These are phyloP conservation scores for Cordyceps javanica DNA, from an alignment of 2,329 filamentous ascomycete genomes.

Conservation along the genomic window DNA sequence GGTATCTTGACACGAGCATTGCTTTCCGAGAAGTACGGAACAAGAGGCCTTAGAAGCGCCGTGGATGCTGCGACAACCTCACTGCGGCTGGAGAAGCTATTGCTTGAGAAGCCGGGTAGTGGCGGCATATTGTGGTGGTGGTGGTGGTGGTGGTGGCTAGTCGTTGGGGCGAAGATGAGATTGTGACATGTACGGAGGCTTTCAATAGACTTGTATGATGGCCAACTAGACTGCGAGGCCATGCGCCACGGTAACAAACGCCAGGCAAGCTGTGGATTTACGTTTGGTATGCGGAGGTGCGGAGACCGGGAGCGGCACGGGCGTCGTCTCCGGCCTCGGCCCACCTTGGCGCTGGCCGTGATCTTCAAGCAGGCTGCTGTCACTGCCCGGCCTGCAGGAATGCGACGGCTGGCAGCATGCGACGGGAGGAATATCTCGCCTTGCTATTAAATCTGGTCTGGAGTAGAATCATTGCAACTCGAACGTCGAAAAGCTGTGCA, in stretches of 20 bases:
- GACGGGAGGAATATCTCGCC: too few species aligned
- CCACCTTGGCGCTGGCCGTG: neutral
- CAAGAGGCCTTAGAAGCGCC: constrained; percentile 29
- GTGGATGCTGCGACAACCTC: constrained; percentile 30
- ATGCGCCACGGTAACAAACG: too few species aligned
- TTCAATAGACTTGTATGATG: neutral
- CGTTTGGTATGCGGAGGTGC: neutral
- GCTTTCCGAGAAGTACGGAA: constrained; percentile 26
- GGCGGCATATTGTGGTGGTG: constrained; percentile 26
- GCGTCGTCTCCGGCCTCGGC: neutral
- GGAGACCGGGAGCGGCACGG: constrained; percentile 2
- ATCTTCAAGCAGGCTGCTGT: neutral
- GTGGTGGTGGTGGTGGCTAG: neutral
- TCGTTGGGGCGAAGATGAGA: neutral
- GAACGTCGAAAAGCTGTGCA: neutral
- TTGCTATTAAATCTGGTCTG: neutral
- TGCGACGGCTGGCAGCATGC: neutral
- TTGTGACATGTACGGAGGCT: neutral
- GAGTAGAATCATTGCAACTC: neutral
- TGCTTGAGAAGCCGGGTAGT: constrained; percentile 35
- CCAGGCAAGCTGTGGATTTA: too few species aligned
- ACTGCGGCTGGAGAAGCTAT: constrained; percentile 28
- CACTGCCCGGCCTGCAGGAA: neutral
- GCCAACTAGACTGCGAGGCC: too few species aligned
- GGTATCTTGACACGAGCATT: constrained; percentile 32